Evolutionary conservation across 2,329 filamentous ascomycete species (phyloP).

Genomic region (Sporothrix euskadiensis): DNA sequence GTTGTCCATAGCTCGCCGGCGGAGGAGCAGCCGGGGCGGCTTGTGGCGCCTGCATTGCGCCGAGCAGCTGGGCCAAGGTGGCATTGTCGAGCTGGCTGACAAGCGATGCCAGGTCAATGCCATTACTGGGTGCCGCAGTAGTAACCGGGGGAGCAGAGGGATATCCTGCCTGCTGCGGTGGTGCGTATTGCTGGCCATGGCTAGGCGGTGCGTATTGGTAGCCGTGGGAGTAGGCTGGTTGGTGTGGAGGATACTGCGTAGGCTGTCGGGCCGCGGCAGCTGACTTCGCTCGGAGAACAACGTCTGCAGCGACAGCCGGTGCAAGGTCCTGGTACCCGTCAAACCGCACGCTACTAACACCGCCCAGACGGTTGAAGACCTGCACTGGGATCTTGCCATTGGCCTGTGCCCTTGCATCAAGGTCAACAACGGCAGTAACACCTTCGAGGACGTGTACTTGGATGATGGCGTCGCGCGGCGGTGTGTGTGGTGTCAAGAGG

Average conservation of each 20-base stretch:
- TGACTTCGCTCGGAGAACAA: constrained; percentile 71
- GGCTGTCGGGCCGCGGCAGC: constrained; percentile 37
- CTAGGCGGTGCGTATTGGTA: constrained; percentile 24
- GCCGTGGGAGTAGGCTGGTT: constrained; percentile 35
- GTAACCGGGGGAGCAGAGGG: constrained; percentile 33
- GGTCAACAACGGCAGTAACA: constrained; percentile 78
- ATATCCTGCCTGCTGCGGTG: constrained; percentile 16
- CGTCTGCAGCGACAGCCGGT: constrained; percentile 73
- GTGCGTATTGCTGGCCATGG: constrained; percentile 3
- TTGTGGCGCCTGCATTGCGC: constrained; percentile 37
- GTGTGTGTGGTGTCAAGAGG: constrained; percentile 68
- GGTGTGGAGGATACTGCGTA: constrained; percentile 36
- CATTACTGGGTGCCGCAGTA: not conserved
- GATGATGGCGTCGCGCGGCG: constrained; percentile 76
- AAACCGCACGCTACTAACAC: constrained; percentile 74
- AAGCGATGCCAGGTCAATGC: constrained; percentile 33
- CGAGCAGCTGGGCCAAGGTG: constrained; percentile 41
- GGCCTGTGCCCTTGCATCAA: constrained; percentile 68
- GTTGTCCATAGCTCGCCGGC: not conserved
- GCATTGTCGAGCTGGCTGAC: constrained; percentile 39
- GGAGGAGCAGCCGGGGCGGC: not conserved
- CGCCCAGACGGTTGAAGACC: constrained; percentile 77
- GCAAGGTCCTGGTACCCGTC: constrained; percentile 86
- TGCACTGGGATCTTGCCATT: constrained; percentile 76
- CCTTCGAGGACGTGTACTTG: constrained; percentile 85